A percentile compares a stretch with the other conserved stretches of the same genome.
These are phyloP conservation scores for Lasiosphaeria ovina DNA, from an alignment of 495 filamentous ascomycete species.

Conservation along the genomic window DNA sequence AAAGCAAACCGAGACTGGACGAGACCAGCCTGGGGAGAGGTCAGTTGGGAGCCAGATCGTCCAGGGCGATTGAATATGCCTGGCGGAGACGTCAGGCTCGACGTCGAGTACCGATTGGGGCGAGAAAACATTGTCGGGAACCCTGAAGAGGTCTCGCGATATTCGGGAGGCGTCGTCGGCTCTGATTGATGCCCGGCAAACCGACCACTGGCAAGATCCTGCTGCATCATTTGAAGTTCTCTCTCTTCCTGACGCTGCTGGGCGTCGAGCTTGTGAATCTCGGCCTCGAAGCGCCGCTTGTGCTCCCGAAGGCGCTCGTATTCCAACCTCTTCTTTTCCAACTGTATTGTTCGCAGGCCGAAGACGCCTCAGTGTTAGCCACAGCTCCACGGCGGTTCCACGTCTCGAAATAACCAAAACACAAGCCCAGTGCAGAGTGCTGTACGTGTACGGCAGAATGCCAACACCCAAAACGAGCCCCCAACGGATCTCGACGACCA, in stretches of 20 bases:
- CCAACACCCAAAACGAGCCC: background rate
- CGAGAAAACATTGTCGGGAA: slow-evolving; percentile 72
- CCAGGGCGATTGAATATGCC: slow-evolving; percentile 71
- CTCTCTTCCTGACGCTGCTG: slow-evolving; percentile 76
- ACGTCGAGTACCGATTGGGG: slow-evolving; percentile 78
- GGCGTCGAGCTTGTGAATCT: slow-evolving; percentile 81
- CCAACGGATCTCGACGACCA: background rate
- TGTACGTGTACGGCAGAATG: background rate
- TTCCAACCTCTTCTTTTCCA: slow-evolving; percentile 88
- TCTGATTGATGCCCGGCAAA: slow-evolving; percentile 75
- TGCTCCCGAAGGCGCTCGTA: slow-evolving; percentile 84
- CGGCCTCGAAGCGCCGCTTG: slow-evolving; percentile 77
- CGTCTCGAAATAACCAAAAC: background rate
- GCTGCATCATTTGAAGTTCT: slow-evolving; percentile 77
- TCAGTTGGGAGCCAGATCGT: slow-evolving; percentile 69
- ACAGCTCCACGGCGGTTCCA: too few relatives aligned
- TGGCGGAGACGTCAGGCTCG: slow-evolving; percentile 76
- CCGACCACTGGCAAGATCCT: slow-evolving; percentile 56
- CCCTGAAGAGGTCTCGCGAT: slow-evolving; percentile 63
- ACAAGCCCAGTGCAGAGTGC: background rate
- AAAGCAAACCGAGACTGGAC: slow-evolving; percentile 47
- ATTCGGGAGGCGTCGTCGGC: slow-evolving; percentile 95
- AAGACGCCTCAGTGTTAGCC: slow-evolving; percentile 19
- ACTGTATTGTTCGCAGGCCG: slow-evolving; percentile 46
- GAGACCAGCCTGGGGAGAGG: slow-evolving; percentile 57